Conservation (phyloP, 257 asterid genomes). For the Osmanthus fragrans region DNA sequence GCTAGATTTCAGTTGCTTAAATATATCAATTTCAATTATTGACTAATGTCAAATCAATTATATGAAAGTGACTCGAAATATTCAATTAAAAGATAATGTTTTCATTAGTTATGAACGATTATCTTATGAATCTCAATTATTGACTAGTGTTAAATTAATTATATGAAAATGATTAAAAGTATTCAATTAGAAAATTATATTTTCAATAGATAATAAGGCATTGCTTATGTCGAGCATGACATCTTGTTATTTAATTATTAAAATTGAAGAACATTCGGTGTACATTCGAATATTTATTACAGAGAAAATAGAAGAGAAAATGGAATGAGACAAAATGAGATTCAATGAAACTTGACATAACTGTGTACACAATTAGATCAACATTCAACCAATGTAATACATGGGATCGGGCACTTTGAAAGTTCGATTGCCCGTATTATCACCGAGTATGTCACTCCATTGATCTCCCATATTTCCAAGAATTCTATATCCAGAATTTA, state of each 20-base stretch:
- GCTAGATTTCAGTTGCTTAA: too few species aligned
- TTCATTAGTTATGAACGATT: too few species aligned
- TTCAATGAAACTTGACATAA: not conserved
- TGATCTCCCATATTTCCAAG: constrained; percentile 76
- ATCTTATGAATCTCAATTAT: not conserved
- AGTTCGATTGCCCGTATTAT: constrained; percentile 39
- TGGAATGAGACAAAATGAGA: not conserved
- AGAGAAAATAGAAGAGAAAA: not conserved
- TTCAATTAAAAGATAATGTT: not conserved
- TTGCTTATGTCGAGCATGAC: not conserved
- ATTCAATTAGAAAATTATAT: too few species aligned
- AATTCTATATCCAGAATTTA: constrained; percentile 47
- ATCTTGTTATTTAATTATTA: not conserved
- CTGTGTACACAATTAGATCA: not conserved
- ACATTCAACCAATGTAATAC: constrained; percentile 45
- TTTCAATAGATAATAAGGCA: too few species aligned
- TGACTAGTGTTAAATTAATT: too few species aligned
- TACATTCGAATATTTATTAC: not conserved
- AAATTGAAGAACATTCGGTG: not conserved
- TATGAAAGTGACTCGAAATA: not conserved
- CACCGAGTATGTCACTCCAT: constrained; percentile 64
- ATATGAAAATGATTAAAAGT: too few species aligned
- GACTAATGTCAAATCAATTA: not conserved
- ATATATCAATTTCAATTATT: too few species aligned
- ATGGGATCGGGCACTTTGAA: constrained; percentile 72